These are phyloP conservation scores for Panicum virgatum DNA, from an alignment of 202 grass and related monocot genomes.

Conservation along the genomic window DNA sequence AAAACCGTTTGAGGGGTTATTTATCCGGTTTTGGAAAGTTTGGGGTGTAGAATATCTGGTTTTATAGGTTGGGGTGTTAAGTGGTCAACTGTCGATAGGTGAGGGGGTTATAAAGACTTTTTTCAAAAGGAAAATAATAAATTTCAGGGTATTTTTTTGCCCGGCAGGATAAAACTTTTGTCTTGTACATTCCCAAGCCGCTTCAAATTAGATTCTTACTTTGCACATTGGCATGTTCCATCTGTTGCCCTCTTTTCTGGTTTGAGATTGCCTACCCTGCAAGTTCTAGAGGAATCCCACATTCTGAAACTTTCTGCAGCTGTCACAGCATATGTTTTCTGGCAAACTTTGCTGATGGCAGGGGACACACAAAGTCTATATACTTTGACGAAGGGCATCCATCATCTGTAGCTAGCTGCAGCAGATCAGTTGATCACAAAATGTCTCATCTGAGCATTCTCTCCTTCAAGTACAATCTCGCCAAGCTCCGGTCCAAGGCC, in stretches of 20 bases:
- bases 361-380: constrained; percentile 21
- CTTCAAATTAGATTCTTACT: constrained; percentile 50
- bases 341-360: constrained; percentile 15
- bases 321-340: constrained; percentile 46
- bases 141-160: constrained; percentile 24
- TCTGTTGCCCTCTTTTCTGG: constrained; percentile 38
- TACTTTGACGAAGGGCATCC: not conserved
- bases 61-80: too few relatives aligned
- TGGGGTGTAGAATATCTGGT: too few relatives aligned
- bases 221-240: constrained; percentile 39
- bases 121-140: too few relatives aligned
- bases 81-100: too few relatives aligned
- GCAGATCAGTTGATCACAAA: constrained; percentile 8
- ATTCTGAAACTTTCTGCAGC: constrained; percentile 51
- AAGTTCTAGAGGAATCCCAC: constrained; percentile 48
- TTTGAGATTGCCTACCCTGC: constrained; percentile 25
- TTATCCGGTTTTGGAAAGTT: too few relatives aligned
- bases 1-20: too few relatives aligned
- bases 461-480: constrained; percentile 60
- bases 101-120: too few relatives aligned
- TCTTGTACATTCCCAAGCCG: constrained; percentile 7
- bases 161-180: constrained; percentile 3
- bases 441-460: constrained; percentile 68
- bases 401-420: not conserved
- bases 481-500: constrained; percentile 48